Evolutionary conservation across 164 flowering plant genomes (phyloP).

Genomic region (Umbellularia californica): DNA sequence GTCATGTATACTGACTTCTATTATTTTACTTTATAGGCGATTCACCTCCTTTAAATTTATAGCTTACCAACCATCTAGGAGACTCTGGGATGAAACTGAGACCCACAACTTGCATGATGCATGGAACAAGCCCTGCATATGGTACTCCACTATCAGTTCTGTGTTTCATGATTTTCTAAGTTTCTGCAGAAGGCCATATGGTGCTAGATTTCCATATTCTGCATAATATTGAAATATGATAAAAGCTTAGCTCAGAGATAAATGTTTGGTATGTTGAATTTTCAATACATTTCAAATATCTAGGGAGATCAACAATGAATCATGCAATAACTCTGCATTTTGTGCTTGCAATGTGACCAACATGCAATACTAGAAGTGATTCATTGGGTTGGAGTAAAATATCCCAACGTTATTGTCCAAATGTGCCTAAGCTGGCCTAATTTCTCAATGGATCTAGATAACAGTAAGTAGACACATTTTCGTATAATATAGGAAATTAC

Average conservation of each 20-base stretch:
- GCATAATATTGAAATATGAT: not conserved
- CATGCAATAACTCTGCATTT: not conserved
- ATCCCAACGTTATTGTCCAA: too few species aligned
- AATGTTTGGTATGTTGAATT: too few species aligned
- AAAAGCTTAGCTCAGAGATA: not conserved
- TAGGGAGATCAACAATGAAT: not conserved
- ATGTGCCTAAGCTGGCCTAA: not conserved
- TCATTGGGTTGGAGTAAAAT: not conserved
- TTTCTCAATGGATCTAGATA: not conserved
- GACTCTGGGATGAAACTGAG: not conserved
- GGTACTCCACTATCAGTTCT: not conserved
- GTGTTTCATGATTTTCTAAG: not conserved
- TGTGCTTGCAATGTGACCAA: not conserved
- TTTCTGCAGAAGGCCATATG: not conserved
- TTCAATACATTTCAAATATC: not conserved
- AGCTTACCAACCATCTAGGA: not conserved
- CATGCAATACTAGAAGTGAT: not conserved
- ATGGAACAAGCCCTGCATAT: not conserved
- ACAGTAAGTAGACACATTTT: not conserved
- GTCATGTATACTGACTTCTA: not conserved
- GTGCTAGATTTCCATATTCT: not conserved
- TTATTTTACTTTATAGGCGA: too few species aligned
- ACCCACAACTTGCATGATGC: not conserved
- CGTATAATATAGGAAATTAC: constrained; percentile 19
- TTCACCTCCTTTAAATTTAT: too few species aligned